phyloP scores from a whole-genome alignment of 148 eudicot species.

The Agrostemma githago region DNA sequence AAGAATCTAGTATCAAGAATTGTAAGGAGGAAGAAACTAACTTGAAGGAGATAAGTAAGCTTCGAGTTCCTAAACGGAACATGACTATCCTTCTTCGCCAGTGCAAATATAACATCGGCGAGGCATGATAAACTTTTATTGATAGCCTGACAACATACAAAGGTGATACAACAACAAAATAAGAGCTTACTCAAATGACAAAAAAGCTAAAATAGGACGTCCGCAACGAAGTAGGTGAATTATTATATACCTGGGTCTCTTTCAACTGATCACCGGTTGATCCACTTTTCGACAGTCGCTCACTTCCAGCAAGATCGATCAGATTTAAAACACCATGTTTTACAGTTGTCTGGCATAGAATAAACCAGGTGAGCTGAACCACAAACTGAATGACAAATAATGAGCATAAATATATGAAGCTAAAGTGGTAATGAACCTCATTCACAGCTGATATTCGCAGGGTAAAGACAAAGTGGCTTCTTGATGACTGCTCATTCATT shows the following conservation, averaged over 20 bases:
- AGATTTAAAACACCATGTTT: conserved; percentile 73
- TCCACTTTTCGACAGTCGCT: conserved; percentile 72
- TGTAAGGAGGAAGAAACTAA: conserved; percentile 3
- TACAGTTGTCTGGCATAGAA: conserved; percentile 52
- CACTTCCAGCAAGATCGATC: conserved; percentile 84
- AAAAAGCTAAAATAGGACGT: neutral
- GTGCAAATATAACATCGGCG: conserved; percentile 64
- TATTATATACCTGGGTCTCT: conserved; percentile 57
- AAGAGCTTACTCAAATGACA: neutral
- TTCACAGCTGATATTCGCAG: conserved; percentile 64
- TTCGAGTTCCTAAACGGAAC: conserved; percentile 76
- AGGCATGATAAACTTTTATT: conserved; percentile 71
- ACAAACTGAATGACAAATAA: neutral
- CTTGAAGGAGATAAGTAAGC: conserved; percentile 77
- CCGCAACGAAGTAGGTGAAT: neutral
- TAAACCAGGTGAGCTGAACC: neutral
- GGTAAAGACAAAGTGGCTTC: conserved; percentile 87
- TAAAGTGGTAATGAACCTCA: conserved; percentile 39
- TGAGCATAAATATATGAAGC: neutral
- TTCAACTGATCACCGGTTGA: conserved; percentile 75
- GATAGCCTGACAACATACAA: conserved; percentile 46
- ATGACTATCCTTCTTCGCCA: conserved; percentile 81
- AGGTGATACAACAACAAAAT: neutral
- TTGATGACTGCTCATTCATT: conserved; percentile 82
- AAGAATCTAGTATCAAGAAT: too few species aligned